A percentile compares a stretch with the other conserved stretches of the same genome.
phyloP scores from a whole-genome alignment of 2,329 filamentous ascomycete species.

The Paraphoma sp. region DNA sequence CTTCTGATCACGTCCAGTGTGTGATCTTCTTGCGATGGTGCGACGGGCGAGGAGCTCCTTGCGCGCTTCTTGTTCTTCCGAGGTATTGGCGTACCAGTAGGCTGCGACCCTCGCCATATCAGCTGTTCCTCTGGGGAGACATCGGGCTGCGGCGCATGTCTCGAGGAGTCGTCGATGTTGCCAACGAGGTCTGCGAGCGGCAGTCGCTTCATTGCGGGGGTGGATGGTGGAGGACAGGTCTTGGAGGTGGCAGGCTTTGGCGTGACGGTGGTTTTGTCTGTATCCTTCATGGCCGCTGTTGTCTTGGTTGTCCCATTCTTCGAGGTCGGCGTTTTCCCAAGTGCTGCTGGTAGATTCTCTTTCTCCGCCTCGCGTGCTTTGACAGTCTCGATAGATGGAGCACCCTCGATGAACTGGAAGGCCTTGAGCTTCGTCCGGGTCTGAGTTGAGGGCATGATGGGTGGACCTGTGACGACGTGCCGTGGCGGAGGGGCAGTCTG shows the following conservation, averaged over 20 bases:
- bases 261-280: conserved; percentile 27
- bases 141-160: conserved; percentile 54
- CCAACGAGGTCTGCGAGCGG: conserved; percentile 67
- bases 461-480: conserved; percentile 43
- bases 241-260: conserved; percentile 34
- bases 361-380: conserved; percentile 49
- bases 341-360: conserved; percentile 46
- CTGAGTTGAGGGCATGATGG: conserved; percentile 58
- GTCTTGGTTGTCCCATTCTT: conserved; percentile 28
- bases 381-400: conserved; percentile 25
- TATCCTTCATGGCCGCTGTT: conserved; percentile 17
- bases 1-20: conserved; percentile 31
- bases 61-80: conserved; percentile 54
- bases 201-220: conserved; percentile 64
- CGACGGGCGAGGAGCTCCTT: conserved; percentile 54
- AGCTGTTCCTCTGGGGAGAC: conserved; percentile 67
- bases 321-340: conserved; percentile 9
- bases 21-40: conserved; percentile 48
- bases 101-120: conserved; percentile 62
- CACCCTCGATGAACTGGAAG: conserved; percentile 58
- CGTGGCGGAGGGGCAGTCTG: conserved; percentile 36
- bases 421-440: conserved; percentile 62
- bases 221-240: conserved; percentile 58
- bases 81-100: conserved; percentile 49
- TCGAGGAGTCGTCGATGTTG: conserved; percentile 64